Evolutionary conservation across 2,329 filamentous ascomycete genomes (phyloP).

Genomic region (Fusarium nanum): DNA sequence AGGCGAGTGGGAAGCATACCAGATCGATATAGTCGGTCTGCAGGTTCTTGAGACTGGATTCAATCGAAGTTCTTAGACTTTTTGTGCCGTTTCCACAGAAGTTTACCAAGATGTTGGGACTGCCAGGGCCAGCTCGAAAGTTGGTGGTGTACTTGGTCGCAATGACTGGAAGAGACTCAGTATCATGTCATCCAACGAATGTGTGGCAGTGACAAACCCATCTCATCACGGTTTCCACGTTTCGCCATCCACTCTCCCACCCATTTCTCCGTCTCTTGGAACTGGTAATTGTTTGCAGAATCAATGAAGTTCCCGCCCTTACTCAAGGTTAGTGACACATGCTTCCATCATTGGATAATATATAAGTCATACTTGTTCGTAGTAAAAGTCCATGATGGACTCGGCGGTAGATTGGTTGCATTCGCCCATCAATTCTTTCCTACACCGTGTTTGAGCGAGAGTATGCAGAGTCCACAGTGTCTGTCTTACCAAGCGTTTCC

Average conservation of each 20-base stretch:
- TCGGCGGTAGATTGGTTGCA: conserved; percentile 73
- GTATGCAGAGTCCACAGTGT: fast-evolving
- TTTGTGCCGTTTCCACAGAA: conserved; percentile 71
- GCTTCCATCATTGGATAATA: background rate
- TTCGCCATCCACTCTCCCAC: conserved; percentile 78
- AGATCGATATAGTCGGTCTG: conserved; percentile 77
- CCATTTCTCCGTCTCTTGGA: conserved; percentile 71
- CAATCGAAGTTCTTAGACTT: conserved; percentile 66
- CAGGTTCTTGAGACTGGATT: conserved; percentile 68
- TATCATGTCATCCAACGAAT: background rate
- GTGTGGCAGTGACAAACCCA: conserved; percentile 57
- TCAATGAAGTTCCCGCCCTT: conserved; percentile 77
- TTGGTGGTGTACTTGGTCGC: conserved; percentile 76
- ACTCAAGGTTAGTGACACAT: conserved; percentile 21
- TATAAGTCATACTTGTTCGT: conserved; percentile 58
- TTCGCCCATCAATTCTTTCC: conserved; percentile 69
- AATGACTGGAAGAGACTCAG: conserved; percentile 60
- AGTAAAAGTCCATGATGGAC: conserved; percentile 74
- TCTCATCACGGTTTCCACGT: conserved; percentile 72
- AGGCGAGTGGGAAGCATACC: conserved; percentile 48
- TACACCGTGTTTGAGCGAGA: conserved; percentile 37
- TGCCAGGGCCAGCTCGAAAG: conserved; percentile 59
- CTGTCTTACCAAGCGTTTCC: conserved; percentile 62
- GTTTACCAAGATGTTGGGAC: conserved; percentile 62
- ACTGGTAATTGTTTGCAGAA: conserved; percentile 76